Evolutionary conservation across 331 rosid genomes (phyloP), one percentile per base, ranked within the genome.

Genomic region (Erythrophleum ivorense): DNA sequence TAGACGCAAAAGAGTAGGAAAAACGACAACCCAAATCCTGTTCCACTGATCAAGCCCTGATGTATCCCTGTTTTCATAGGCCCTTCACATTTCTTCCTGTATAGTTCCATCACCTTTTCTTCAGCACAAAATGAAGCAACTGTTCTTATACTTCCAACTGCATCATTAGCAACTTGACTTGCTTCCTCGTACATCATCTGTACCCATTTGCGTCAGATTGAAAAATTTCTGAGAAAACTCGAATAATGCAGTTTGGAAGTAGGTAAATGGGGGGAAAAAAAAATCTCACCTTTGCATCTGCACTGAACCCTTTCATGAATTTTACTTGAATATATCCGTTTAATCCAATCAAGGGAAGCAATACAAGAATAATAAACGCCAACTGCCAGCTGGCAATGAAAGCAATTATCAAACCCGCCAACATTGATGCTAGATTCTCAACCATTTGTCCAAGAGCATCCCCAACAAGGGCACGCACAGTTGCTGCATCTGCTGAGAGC

Each of bases 121-220:
- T 94, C 98, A 1, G 95, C 94, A 73, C 97, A 89, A 71, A 94
- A 94, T 34, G 98, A 94, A 62, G 97, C 91, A 54, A 87, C 90
- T 2, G 86, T 87, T 76, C 90, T 87, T 79, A 84, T 87, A 50
- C 88, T 87, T 66, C 90, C 90, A 16, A 87, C 88, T 0, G 90
- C 90, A 82, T 87, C 90, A 48, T 82, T 87, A 18, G 90, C 88
- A 79, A 87, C 90, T 73, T 85, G 90, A 31, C 90, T 85, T 34
- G 88, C 90, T 62, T 87, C 88, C 83, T 87, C 88, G 7, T 87
- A 87, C 88, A 82, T 87, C 84, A 74, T 69, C 90, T 87, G 88
- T 86, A 84, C 1, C 73, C 68, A 74, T 80, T 69, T 49, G 10
- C 70, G 65, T 54, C 49, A 49, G 16, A 80, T 41, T 70, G 40